Evolutionary conservation across 495 filamentous ascomycete genomes (phyloP).

Genomic region (Aspergillus hancockii): DNA sequence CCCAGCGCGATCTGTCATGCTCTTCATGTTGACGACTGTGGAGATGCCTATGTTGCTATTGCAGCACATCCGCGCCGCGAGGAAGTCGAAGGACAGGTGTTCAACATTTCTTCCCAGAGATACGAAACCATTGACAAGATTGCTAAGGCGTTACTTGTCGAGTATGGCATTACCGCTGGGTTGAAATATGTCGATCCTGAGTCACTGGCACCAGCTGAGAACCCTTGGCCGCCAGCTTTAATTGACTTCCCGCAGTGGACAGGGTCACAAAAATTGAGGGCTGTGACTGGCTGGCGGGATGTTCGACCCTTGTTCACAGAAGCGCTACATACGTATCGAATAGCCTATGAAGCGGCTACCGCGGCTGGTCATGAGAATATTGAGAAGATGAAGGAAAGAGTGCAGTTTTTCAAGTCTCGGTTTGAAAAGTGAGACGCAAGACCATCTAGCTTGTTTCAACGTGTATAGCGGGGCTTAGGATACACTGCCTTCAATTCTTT

Average conservation of each 20-base stretch:
- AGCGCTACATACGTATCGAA: constrained; percentile 4
- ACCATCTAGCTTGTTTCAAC: background rate
- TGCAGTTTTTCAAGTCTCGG: background rate
- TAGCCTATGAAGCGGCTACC: constrained; percentile 10
- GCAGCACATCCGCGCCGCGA: constrained; percentile 5
- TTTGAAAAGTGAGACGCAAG: background rate
- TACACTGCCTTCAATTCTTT: no score
- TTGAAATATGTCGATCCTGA: constrained; percentile 3
- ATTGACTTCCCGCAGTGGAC: constrained; percentile 18
- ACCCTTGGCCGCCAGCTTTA: constrained; percentile 10
- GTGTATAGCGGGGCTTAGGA: no score
- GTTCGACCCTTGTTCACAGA: constrained; percentile 11
- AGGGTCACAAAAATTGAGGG: constrained; percentile 9
- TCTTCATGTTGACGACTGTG: constrained; percentile 18
- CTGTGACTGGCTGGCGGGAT: constrained; percentile 11
- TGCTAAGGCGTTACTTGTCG: constrained; percentile 3
- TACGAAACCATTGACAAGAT: constrained; percentile 15
- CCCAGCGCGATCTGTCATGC: constrained; percentile 7
- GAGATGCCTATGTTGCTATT: constrained; percentile 16
- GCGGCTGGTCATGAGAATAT: constrained; percentile 10
- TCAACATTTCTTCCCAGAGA: constrained; percentile 11
- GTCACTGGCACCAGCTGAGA: constrained; percentile 4
- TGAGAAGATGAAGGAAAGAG: constrained; percentile 6
- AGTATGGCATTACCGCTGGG: constrained; percentile 8
- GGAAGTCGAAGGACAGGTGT: constrained; percentile 6